These are phyloP conservation scores for Zygosaccharomyces pseudobailii DNA, from an alignment of 1,139 yeast genomes.

Conservation along the genomic window DNA sequence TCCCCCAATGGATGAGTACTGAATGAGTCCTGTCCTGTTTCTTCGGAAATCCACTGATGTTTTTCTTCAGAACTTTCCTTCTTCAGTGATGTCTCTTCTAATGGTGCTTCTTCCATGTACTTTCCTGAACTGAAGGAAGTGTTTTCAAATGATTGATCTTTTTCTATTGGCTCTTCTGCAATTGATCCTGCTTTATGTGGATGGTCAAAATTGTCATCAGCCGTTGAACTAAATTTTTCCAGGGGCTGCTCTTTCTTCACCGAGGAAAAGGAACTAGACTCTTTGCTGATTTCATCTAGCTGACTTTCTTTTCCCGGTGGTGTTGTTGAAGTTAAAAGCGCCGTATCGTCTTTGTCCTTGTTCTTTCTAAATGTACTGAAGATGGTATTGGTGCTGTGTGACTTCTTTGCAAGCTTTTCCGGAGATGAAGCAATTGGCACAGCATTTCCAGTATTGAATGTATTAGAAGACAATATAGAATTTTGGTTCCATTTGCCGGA, in stretches of 20 bases:
- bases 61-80: neutral
- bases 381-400: slow-evolving; percentile 26
- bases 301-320: slow-evolving; percentile 2
- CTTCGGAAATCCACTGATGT: neutral
- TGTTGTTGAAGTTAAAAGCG: slow-evolving; percentile 1
- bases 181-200: no score
- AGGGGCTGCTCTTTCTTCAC: neutral
- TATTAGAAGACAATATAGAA: slow-evolving; percentile 15
- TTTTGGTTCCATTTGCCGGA: neutral
- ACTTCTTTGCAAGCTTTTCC: slow-evolving; percentile 22
- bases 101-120: neutral
- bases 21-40: slow-evolving; percentile 1
- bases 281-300: slow-evolving; percentile 2
- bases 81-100: neutral
- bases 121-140: neutral
- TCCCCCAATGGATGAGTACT: slow-evolving; percentile 1
- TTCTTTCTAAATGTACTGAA: slow-evolving; percentile 23
- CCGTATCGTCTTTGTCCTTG: slow-evolving; percentile 9
- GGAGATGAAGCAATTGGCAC: slow-evolving; percentile 10
- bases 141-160: neutral
- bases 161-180: neutral
- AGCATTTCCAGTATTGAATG: slow-evolving; percentile 13
- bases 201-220: neutral
- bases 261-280: neutral
- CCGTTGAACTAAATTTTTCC: neutral